These are phyloP conservation scores for Suhomyces terraborum DNA, from an alignment of 1,139 yeast genomes.

Conservation along the genomic window DNA sequence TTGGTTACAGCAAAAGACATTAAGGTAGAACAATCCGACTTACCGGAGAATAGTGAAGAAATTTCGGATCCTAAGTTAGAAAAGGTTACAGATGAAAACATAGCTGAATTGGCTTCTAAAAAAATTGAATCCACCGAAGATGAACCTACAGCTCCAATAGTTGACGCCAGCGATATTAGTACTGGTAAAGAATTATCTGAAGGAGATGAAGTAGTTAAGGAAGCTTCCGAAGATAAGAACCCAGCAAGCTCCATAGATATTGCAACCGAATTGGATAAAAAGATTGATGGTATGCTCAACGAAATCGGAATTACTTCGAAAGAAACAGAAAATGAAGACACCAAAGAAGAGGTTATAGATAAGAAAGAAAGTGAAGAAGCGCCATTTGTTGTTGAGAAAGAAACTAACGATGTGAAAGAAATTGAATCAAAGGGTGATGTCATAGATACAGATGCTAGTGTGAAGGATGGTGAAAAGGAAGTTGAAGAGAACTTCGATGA, in stretches of 20 bases:
- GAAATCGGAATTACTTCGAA: background rate
- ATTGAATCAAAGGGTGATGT: background rate
- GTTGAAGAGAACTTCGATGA: conserved; percentile 11
- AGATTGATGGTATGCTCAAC: conserved; percentile 1
- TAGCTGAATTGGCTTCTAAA: conserved; percentile 4
- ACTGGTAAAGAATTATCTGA: conserved; percentile 6
- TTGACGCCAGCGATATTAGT: conserved; percentile 12
- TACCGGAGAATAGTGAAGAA: conserved; percentile 4
- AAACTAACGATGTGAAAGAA: background rate
- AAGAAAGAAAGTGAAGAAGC: background rate
- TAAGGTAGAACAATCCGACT: conserved; percentile 5
- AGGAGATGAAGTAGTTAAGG: conserved; percentile 8
- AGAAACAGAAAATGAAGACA: background rate
- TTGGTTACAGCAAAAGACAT: conserved; percentile 10
- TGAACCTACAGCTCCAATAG: conserved; percentile 3
- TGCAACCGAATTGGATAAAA: background rate
- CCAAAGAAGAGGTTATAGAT: background rate
- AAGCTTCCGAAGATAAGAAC: conserved; percentile 3
- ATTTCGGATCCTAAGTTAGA: conserved; percentile 6
- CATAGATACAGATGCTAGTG: background rate
- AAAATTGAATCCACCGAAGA: conserved; percentile 10
- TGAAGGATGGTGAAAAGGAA: conserved; percentile 1
- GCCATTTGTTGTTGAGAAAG: background rate
- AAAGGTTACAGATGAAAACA: conserved; percentile 3
- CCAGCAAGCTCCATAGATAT: background rate